Evolutionary conservation across 2,329 filamentous ascomycete species (phyloP).

Genomic region (Onygenales sp.): DNA sequence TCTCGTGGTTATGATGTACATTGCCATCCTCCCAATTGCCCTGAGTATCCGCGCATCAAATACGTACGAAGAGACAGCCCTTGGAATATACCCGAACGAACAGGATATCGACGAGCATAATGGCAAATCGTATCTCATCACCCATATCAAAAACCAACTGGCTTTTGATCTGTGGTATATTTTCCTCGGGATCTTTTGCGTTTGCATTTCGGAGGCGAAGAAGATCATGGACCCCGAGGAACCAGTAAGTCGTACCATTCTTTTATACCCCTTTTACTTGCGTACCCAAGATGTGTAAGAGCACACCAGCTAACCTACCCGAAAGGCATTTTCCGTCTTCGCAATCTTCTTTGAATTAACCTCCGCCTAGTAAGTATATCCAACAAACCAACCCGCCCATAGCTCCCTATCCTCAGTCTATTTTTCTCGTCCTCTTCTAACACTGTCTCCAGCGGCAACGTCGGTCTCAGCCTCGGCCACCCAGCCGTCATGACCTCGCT

Average conservation of each 20-base stretch:
- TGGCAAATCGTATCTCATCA: conserved; percentile 35
- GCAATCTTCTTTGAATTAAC: conserved; percentile 34
- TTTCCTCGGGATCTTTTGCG: conserved; percentile 44
- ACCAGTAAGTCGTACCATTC: conserved; percentile 14
- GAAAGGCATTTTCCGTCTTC: conserved; percentile 11
- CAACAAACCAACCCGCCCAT: too few species aligned
- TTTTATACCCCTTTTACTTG: neutral
- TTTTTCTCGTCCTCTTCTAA: neutral
- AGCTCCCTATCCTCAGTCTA: neutral
- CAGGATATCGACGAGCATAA: conserved; percentile 15
- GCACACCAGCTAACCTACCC: neutral
- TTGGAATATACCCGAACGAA: conserved; percentile 42
- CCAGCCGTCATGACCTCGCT: conserved; percentile 21
- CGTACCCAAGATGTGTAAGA: neutral
- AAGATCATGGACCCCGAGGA: conserved; percentile 17
- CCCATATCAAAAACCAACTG: conserved; percentile 54
- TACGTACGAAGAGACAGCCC: conserved; percentile 57
- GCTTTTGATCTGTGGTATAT: conserved; percentile 59
- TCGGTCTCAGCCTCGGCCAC: conserved; percentile 25
- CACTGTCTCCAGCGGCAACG: conserved; percentile 18
- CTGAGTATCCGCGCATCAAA: conserved; percentile 72
- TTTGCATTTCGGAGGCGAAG: conserved; percentile 41
- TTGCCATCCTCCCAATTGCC: conserved; percentile 88
- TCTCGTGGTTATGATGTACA: conserved; percentile 91
- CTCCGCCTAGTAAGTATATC: conserved; percentile 28